Evolutionary conservation across 2,329 filamentous ascomycete genomes (phyloP), one percentile per base, ranked within the genome.

Genomic region (Alternaria atra): DNA sequence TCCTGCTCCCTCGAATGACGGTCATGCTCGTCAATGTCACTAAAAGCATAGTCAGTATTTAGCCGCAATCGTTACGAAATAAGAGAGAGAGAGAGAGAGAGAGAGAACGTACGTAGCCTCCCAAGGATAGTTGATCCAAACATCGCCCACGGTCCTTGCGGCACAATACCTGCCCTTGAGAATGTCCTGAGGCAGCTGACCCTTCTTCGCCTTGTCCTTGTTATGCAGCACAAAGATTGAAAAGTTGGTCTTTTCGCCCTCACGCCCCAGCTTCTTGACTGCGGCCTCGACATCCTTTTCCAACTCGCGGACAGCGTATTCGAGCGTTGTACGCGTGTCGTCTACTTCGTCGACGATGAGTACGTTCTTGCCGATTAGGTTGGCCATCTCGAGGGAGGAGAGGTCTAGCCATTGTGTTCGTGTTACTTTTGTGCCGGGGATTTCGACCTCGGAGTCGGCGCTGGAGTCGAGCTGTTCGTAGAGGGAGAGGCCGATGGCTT

Each of bases 71-170:
- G 27, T 40, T 32, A 5, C 13, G 4, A 17, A 10, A 10, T 5
- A 23, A 37, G 8, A 2, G 35, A 39, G 42, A 9, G 5, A 32
- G 29, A 6, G 13, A 32, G 30, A 17, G 20, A 20, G 20, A 20
- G 20, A 20, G 20, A 4, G 4, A 30, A 82, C 85, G 57, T 82
- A 88, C 85, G 82, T 90, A 43, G 95, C 95, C 84, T 98, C 95
- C 95, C 95, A 99, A 15, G 95, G 95, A 82, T 99, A 99, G 86
- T 93, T 96, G 79, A 98, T 98, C 95, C 95, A 99, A 68, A 93
- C 90, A 81, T 99, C 94, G n/a, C 87, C 87, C 32, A 96, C 91
- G 6, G 94, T 98, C 76, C 90, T 85, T 23, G 95, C 93, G 23
- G 95, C 95, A 69, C 91, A 81, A 82, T 99, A 99, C 72, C 90